A percentile compares a stretch with the other conserved stretches of the same genome.
Evolutionary conservation across 2,329 filamentous ascomycete species (phyloP).

Genomic region (Cytospora mali): DNA sequence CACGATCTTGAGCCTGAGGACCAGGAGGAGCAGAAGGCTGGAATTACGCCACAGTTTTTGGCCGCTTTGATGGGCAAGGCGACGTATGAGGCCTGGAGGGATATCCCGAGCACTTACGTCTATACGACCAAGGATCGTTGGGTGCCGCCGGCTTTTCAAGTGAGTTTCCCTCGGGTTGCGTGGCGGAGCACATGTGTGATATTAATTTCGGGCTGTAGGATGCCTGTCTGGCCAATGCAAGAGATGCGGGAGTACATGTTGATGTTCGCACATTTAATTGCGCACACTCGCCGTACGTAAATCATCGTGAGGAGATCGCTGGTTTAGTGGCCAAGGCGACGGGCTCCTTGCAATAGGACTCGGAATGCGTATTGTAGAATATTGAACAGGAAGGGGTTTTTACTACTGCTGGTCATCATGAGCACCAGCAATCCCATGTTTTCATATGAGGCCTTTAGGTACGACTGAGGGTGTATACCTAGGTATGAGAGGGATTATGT

Average conservation of each 20-base stretch:
- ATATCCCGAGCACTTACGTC: constrained; percentile 5
- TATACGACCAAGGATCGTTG: constrained; percentile 1
- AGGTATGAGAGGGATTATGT: no score
- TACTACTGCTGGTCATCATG: no score
- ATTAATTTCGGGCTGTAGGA: background rate
- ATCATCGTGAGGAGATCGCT: background rate
- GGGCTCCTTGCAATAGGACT: background rate
- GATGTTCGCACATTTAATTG: background rate
- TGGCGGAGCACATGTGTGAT: background rate
- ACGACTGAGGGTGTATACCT: no score
- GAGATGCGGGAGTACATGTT: background rate
- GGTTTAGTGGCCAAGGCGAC: background rate
- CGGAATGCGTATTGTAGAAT: background rate
- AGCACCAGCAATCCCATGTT: no score
- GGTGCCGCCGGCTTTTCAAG: constrained; percentile 11
- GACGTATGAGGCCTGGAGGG: constrained; percentile 12
- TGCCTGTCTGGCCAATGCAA: constrained; percentile 2
- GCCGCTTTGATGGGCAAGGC: constrained; percentile 6
- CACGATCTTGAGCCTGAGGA: constrained; percentile 10
- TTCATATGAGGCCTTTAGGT: no score
- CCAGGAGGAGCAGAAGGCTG: constrained; percentile 6
- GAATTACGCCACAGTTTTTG: background rate
- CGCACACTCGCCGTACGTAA: constrained; percentile 2
- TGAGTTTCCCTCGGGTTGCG: background rate
- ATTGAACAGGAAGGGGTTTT: background rate